These are phyloP conservation scores for Fusarium praegraminearum DNA, from an alignment of 2,329 filamentous ascomycete genomes.

Conservation along the genomic window DNA sequence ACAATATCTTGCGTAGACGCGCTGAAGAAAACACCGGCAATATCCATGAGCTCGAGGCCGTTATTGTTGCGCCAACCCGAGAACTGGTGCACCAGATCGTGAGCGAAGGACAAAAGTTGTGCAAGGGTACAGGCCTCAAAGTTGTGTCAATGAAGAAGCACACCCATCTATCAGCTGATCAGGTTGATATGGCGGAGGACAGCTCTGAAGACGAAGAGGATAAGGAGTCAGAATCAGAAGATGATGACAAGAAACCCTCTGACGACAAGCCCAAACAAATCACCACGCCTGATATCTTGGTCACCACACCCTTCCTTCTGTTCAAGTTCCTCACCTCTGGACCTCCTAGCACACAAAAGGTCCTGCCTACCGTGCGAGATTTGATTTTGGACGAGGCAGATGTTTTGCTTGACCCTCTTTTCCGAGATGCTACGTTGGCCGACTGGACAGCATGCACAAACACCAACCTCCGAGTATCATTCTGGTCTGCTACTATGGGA, in stretches of 20 bases:
- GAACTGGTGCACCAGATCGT: conserved; percentile 84
- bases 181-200: conserved; percentile 54
- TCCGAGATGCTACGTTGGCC: conserved; percentile 86
- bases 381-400: conserved; percentile 95
- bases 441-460: conserved; percentile 86
- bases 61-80: conserved; percentile 83
- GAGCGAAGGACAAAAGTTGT: conserved; percentile 87
- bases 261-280: conserved; percentile 47
- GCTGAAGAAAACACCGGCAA: conserved; percentile 57
- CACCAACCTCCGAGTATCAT: conserved; percentile 76
- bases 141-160: conserved; percentile 87
- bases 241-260: conserved; percentile 43
- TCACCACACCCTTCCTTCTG: conserved; percentile 69
- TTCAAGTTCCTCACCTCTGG: conserved; percentile 74
- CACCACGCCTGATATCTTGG: conserved; percentile 55
- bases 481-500: conserved; percentile 98
- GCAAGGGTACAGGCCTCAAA: conserved; percentile 79
- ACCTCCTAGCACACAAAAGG: conserved; percentile 59
- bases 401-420: conserved; percentile 90
- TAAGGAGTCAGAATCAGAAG: conserved; percentile 55
- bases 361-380: conserved; percentile 75
- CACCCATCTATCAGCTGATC: conserved; percentile 73
- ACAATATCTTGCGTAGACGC: conserved; percentile 73
- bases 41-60: conserved; percentile 68
- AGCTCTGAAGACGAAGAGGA: conserved; percentile 57